phyloP scores from a whole-genome alignment of 371 early-diverging fungal genomes.

The Syncephalis fuscata region DNA sequence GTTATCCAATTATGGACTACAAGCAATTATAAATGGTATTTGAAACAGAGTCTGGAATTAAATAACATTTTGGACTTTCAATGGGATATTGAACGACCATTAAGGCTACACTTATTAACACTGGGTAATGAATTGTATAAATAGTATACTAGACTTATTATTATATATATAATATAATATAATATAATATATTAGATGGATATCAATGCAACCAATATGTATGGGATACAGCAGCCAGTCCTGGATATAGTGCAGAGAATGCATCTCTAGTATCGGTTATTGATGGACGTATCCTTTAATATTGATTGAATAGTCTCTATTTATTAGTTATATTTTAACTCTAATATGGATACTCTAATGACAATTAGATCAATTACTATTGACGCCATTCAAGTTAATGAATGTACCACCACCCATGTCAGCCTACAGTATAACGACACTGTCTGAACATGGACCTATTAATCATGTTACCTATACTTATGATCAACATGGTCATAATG shows the following conservation, averaged over 20 bases:
- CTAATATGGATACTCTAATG: no score
- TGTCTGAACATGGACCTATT: slow-evolving; percentile 26
- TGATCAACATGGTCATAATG: slow-evolving; percentile 16
- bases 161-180: not conserved
- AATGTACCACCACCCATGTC: slow-evolving; percentile 95
- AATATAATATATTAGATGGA: not conserved
- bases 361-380: slow-evolving; percentile 17
- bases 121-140: no score
- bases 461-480: slow-evolving; percentile 43
- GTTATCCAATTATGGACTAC: slow-evolving; percentile 79
- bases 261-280: slow-evolving; percentile 57
- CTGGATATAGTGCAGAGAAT: slow-evolving; percentile 28
- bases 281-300: slow-evolving; percentile 33
- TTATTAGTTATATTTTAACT: not conserved
- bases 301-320: slow-evolving; percentile 1
- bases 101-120: slow-evolving; percentile 37
- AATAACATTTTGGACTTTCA: slow-evolving; percentile 19
- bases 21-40: slow-evolving; percentile 91
- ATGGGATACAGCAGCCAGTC: slow-evolving; percentile 34
- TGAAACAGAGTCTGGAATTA: slow-evolving; percentile 59
- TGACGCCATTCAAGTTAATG: slow-evolving; percentile 73
- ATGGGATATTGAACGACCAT: slow-evolving; percentile 58
- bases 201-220: slow-evolving; percentile 32
- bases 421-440: slow-evolving; percentile 20
- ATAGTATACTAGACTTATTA: no score